Base-by-base conservation (phyloP, 805 yeast genomes). In the Zygosaccharomyces bailii region DNA sequence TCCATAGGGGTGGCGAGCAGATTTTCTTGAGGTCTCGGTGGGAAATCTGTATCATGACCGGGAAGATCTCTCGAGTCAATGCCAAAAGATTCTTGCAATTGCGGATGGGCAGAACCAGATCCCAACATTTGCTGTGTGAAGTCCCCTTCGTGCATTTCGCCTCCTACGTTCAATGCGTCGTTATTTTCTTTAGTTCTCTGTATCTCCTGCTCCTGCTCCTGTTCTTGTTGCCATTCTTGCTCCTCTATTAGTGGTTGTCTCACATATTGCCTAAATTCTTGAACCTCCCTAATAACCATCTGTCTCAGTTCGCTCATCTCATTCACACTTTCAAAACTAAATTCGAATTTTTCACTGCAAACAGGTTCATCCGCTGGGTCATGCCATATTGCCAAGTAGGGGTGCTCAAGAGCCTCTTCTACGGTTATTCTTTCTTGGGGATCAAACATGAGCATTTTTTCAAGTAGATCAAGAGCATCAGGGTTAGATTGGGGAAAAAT, bases 311-410 rank as follows among this genome's bases (percentile, higher is more conserved):
- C 68, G 9, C 78, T 84, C 60, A 87, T 73, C 52, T 88, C 96
- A 53, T 86, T 87, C 13, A 83, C 84, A 11, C 77, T 82, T 70
- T 90, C 97, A 63, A 90, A 90, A 4, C 86, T 73, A 62, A 90
- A 90, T 59, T 90, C 96, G 63, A 90, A 90, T 55, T 85, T 84
- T 1, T 78, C 73, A 36, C 79, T 78, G 62, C 96, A 88, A 39
- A 75, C 82, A 5, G 90, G 90, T 66, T 93, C 98, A 61, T 93
- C 98, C 23, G 78, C 76, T 4, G 96, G 93, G 65, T 89, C 96
- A 61, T 88, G 97, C 90, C 96, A 93, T 24, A 86, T 77, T 37
- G 81, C 74, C 44, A 93, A 68, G 62, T 91, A 93, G 6, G 96
- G 96, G 67, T 93, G 99, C 48, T 73, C 75, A 40, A 93, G 71